A percentile compares a stretch with the other conserved stretches of the same genome.
Evolutionary conservation across 148 eudicot species (phyloP).

Genomic region (Rhododendron vialii): DNA sequence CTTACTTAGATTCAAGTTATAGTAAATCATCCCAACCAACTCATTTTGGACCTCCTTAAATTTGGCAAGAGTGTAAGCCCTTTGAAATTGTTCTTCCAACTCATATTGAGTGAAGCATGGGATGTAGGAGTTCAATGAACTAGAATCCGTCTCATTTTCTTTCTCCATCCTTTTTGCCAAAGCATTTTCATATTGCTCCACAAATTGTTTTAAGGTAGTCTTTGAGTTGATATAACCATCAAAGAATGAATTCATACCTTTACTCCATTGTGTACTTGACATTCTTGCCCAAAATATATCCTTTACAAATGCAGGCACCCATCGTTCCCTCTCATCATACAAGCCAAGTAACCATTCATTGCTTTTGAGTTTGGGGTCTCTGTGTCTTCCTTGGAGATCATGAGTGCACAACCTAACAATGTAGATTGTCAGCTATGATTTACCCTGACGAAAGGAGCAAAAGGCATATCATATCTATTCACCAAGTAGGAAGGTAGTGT

Average conservation of each 20-base stretch:
- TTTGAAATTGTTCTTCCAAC: background rate
- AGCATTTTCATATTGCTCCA: background rate
- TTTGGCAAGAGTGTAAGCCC: background rate
- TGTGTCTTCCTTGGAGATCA: too few species aligned
- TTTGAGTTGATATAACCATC: background rate
- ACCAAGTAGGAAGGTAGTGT: too few species aligned
- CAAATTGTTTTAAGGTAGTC: background rate
- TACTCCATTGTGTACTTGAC: background rate
- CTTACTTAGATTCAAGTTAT: background rate
- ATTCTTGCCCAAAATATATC: constrained; percentile 5
- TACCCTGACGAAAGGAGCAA: too few species aligned
- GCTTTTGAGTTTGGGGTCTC: too few species aligned
- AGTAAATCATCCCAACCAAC: constrained; percentile 3
- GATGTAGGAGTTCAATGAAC: background rate
- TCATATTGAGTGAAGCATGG: background rate
- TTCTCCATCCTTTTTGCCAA: background rate
- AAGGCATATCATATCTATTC: too few species aligned
- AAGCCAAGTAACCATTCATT: too few species aligned
- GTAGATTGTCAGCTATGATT: too few species aligned
- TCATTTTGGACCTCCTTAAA: background rate
- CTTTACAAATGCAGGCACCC: background rate
- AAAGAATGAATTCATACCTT: background rate
- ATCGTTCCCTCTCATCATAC: too few species aligned
- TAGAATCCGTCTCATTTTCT: background rate
- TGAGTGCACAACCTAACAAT: too few species aligned